These are phyloP conservation scores for Chrysoporthe cubensis DNA, from an alignment of 2,329 filamentous ascomycete genomes.

Conservation along the genomic window DNA sequence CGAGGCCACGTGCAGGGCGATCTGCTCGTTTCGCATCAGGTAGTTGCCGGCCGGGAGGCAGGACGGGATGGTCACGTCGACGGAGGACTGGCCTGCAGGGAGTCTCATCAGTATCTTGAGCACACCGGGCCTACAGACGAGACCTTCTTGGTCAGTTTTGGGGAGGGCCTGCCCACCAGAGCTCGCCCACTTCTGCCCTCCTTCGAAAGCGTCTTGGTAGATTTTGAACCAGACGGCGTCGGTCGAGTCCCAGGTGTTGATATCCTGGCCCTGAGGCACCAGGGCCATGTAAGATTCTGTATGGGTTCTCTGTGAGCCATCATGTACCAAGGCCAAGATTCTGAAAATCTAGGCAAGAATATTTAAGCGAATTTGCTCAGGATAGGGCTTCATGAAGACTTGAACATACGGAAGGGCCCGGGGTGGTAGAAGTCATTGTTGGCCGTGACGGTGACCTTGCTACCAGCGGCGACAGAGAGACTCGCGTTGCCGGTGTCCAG, in stretches of 20 bases:
- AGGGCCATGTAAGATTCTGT: conserved; percentile 42
- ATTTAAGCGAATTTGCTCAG: no score
- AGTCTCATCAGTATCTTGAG: not conserved
- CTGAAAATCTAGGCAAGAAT: not conserved
- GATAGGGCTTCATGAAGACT: no score
- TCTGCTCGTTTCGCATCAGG: conserved; percentile 35
- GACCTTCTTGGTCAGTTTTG: not conserved
- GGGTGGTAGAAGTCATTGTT: conserved; percentile 44
- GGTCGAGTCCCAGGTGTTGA: conserved; percentile 39
- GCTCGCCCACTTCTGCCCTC: conserved; percentile 26
- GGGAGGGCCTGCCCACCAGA: conserved; percentile 13
- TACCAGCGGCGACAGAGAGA: conserved; percentile 42
- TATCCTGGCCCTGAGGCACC: conserved; percentile 40
- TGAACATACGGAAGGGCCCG: conserved; percentile 37
- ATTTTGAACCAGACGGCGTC: conserved; percentile 46
- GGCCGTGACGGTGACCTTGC: conserved; percentile 44
- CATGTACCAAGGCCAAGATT: not conserved
- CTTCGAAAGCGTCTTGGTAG: conserved; percentile 35
- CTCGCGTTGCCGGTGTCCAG: conserved; percentile 32
- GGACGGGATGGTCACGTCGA: conserved; percentile 32
- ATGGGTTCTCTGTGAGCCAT: not conserved
- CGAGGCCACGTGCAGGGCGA: conserved; percentile 34
- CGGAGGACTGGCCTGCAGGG: conserved; percentile 20
- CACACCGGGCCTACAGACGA: no score
- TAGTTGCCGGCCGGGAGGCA: conserved; percentile 35